Conservation (phyloP, 2,329 filamentous ascomycete genomes). For the Xylariaceae sp. region DNA sequence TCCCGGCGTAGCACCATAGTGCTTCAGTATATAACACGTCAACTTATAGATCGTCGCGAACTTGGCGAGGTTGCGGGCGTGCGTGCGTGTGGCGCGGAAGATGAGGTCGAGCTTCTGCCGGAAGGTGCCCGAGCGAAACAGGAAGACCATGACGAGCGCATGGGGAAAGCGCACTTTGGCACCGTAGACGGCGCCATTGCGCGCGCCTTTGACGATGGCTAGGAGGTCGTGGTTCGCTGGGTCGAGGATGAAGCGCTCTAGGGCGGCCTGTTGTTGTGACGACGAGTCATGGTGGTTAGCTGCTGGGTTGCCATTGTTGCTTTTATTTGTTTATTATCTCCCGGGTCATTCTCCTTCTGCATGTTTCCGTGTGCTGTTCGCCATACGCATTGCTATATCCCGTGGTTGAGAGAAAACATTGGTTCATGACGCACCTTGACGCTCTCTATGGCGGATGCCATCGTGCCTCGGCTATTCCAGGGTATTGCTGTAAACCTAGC, state of each 20-base stretch:
- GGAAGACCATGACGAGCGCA: conserved; percentile 94
- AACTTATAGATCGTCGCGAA: conserved; percentile 91
- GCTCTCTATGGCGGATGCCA: conserved; percentile 23
- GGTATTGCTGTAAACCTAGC: too few species aligned
- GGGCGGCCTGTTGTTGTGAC: conserved; percentile 63
- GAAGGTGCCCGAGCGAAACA: conserved; percentile 88
- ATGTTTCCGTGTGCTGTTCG: neutral
- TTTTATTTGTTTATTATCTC: neutral
- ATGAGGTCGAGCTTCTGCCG: conserved; percentile 75
- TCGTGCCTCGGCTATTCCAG: conserved; percentile 27
- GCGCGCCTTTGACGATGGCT: conserved; percentile 82
- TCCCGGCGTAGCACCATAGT: conserved; percentile 53
- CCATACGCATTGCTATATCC: neutral
- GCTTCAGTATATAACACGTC: conserved; percentile 70
- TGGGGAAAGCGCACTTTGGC: conserved; percentile 98
- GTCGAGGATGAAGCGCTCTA: conserved; percentile 76
- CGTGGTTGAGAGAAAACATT: neutral
- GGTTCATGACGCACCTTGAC: conserved; percentile 18
- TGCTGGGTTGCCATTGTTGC: neutral
- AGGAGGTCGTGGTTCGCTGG: conserved; percentile 82
- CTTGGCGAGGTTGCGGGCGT: conserved; percentile 85
- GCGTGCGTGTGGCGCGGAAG: conserved; percentile 79
- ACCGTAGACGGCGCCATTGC: conserved; percentile 96
- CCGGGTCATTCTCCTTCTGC: neutral
- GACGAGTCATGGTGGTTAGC: conserved; percentile 5